Conservation (phyloP, 2,329 filamentous ascomycete genomes). For the Trichoderma cornu-damae region DNA sequence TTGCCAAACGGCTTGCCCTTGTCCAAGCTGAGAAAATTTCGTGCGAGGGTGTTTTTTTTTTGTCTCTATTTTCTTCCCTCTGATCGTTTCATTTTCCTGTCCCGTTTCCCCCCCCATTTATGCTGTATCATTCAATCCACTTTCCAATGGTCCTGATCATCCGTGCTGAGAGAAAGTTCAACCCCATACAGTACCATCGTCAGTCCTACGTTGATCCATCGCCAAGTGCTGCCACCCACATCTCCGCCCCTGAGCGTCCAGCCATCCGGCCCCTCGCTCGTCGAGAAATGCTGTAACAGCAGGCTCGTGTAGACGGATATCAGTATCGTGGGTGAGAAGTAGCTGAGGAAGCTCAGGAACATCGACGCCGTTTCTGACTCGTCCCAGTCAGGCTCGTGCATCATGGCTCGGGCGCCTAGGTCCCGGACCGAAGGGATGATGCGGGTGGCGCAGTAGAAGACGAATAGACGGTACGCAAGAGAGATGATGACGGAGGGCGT, state of each 20-base stretch:
- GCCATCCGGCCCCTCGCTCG: constrained; percentile 63
- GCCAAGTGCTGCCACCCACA: constrained; percentile 75
- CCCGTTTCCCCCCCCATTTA: no score
- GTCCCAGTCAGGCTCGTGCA: constrained; percentile 78
- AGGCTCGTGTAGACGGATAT: constrained; percentile 96
- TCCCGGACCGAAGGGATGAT: constrained; percentile 94
- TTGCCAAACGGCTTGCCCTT: background rate
- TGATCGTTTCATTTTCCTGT: no score
- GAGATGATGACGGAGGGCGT: constrained; percentile 95
- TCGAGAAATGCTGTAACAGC: constrained; percentile 90
- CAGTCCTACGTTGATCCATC: constrained; percentile 86
- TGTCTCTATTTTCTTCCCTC: background rate
- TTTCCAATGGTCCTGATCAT: constrained; percentile 92
- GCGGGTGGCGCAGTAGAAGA: constrained; percentile 90
- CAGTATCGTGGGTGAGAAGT: constrained; percentile 91
- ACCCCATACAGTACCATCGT: constrained; percentile 89
- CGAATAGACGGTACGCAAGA: constrained; percentile 85
- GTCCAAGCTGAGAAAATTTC: background rate
- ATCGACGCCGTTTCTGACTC: constrained; percentile 78
- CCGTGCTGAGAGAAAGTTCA: constrained; percentile 80
- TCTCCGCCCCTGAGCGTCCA: constrained; percentile 84
- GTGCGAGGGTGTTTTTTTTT: background rate
- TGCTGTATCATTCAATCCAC: constrained; percentile 67
- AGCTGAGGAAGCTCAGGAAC: constrained; percentile 77
- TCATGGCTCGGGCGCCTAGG: constrained; percentile 73